A percentile compares a stretch with the other conserved stretches of the same genome.
These are phyloP conservation scores for Calonectria hongkongensis DNA, from an alignment of 2,329 filamentous ascomycete species.

Conservation along the genomic window DNA sequence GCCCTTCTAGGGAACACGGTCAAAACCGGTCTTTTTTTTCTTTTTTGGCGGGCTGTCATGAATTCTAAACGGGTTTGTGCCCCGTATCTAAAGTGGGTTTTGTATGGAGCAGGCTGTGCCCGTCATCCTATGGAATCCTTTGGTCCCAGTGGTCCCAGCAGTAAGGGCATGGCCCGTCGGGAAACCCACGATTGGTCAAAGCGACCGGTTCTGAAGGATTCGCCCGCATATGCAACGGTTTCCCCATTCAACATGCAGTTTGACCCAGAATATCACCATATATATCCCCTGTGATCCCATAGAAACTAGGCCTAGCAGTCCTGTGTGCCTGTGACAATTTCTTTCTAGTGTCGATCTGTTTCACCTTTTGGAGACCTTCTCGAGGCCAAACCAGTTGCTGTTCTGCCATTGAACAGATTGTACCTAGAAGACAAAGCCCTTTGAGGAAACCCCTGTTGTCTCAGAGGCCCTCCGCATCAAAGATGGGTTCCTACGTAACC, in stretches of 20 bases:
- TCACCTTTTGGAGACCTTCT: not conserved
- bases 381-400: not conserved
- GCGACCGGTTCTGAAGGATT: not conserved
- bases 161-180: not conserved
- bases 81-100: too few species aligned
- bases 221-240: not conserved
- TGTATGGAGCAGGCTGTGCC: too few species aligned
- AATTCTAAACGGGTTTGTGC: too few species aligned
- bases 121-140: too few species aligned
- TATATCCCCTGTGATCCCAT: not conserved
- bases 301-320: not conserved
- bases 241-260: conserved; percentile 5
- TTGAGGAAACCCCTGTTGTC: not conserved
- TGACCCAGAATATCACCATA: conserved; percentile 3
- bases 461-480: not conserved
- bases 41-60: too few species aligned
- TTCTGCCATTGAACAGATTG: not conserved
- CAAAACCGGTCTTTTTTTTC: too few species aligned
- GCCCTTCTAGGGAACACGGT: not conserved
- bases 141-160: not conserved
- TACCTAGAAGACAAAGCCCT: not conserved
- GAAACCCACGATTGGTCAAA: conserved; percentile 5
- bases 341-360: conserved; percentile 12
- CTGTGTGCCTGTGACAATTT: conserved; percentile 1
- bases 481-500: not conserved